Conservation (phyloP, 306 rosid genomes). For the Fragaria ananassa region DNA sequence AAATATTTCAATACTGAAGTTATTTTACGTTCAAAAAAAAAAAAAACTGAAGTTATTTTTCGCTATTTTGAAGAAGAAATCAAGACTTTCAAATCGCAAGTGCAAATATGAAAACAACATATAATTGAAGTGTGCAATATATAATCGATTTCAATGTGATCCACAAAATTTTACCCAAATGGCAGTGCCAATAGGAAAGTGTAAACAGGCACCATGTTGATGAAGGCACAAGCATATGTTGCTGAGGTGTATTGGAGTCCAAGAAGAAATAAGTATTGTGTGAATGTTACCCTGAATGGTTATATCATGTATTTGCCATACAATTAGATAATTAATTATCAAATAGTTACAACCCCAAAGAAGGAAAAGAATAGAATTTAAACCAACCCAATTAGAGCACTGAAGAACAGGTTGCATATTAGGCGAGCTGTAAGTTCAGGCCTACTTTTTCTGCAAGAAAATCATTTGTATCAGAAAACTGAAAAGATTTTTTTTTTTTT, state of each 20-base stretch:
- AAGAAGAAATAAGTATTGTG: constrained; percentile 61
- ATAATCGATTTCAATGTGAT: not conserved
- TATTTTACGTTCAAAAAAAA: not conserved
- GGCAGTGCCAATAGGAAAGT: constrained; percentile 75
- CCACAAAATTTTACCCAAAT: constrained; percentile 54
- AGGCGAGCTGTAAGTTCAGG: constrained; percentile 34
- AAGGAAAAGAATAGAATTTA: no score
- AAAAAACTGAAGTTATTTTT: not conserved
- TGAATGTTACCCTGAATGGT: constrained; percentile 53
- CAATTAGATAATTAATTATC: no score
- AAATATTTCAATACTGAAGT: constrained; percentile 8
- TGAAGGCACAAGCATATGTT: constrained; percentile 78
- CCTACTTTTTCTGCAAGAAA: constrained; percentile 58
- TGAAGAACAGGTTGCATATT: constrained; percentile 58
- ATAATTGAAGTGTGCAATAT: not conserved
- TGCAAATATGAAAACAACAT: not conserved
- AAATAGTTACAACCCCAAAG: no score
- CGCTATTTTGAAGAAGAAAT: not conserved
- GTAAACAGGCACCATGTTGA: constrained; percentile 76
- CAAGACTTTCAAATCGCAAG: not conserved
- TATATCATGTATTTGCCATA: not conserved
- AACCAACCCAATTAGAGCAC: constrained; percentile 70
- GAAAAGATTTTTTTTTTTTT: not conserved
- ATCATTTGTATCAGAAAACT: not conserved
- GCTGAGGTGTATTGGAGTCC: constrained; percentile 81